phyloP scores from a whole-genome alignment of 1,139 yeast genomes.

The Yamadazyma triangularis region DNA sequence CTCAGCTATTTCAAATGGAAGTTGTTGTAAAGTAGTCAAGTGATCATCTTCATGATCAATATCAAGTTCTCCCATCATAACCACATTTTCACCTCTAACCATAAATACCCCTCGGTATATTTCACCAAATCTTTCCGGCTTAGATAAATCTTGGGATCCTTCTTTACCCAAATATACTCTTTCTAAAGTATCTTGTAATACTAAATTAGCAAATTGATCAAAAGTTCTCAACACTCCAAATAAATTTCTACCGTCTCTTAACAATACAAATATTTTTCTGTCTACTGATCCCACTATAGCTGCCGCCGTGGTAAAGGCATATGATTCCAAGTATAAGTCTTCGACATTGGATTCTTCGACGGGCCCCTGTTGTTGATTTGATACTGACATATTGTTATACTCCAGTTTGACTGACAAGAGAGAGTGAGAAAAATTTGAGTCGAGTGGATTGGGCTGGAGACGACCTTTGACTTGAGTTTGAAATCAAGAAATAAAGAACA shows the following conservation, averaged over 20 bases:
- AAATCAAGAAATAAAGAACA: too few relatives aligned
- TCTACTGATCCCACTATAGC: constrained; percentile 94
- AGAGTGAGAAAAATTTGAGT: too few relatives aligned
- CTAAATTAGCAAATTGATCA: constrained; percentile 93
- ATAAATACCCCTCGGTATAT: constrained; percentile 73
- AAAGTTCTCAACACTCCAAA: constrained; percentile 92
- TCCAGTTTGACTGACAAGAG: too few relatives aligned
- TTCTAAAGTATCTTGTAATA: constrained; percentile 86
- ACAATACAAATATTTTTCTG: constrained; percentile 75
- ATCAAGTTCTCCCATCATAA: constrained; percentile 93
- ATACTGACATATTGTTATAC: neutral
- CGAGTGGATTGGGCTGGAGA: too few relatives aligned
- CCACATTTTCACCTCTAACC: constrained; percentile 95
- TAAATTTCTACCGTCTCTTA: constrained; percentile 86
- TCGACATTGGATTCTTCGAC: constrained; percentile 26
- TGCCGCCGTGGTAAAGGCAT: constrained; percentile 94
- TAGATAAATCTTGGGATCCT: constrained; percentile 19
- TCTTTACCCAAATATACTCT: constrained; percentile 58
- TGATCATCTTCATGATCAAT: constrained; percentile 81
- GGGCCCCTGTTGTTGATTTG: neutral
- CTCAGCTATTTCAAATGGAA: constrained; percentile 62
- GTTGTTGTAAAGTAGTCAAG: constrained; percentile 49
- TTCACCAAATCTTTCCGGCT: constrained; percentile 62
- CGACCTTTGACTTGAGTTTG: too few relatives aligned
- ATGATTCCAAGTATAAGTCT: constrained; percentile 58